A percentile compares a stretch with the other conserved stretches of the same genome.
Conservation (phyloP, 352 stramenopile genomes). For the Phytophthora chlamydospora region DNA sequence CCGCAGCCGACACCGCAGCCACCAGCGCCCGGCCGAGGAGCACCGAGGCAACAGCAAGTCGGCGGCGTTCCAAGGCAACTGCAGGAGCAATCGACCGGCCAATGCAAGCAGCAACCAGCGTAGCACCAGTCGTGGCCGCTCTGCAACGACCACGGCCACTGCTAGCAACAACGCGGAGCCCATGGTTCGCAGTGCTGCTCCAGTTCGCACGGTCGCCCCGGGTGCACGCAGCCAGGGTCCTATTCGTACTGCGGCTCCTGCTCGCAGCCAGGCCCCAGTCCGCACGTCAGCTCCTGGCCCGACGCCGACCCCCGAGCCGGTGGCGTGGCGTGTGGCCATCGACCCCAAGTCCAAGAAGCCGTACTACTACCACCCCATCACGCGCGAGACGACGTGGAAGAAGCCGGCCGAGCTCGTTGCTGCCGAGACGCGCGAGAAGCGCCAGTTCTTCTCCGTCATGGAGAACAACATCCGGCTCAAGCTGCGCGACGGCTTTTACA, state of each 20-base stretch:
- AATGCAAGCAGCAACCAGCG: slow-evolving; percentile 20
- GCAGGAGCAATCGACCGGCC: slow-evolving; percentile 6
- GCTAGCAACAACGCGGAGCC: slow-evolving; percentile 1
- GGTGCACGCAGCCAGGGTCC: background rate
- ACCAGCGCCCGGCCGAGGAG: slow-evolving; percentile 13
- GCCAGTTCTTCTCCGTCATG: slow-evolving; percentile 96
- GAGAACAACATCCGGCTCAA: slow-evolving; percentile 96
- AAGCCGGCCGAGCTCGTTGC: slow-evolving; percentile 88
- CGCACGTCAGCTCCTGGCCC: background rate
- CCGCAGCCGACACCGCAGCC: slow-evolving; percentile 19
- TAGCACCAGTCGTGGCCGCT: slow-evolving; percentile 17
- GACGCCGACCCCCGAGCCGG: slow-evolving; percentile 21
- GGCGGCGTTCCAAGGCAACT: slow-evolving; percentile 9
- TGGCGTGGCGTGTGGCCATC: slow-evolving; percentile 80
- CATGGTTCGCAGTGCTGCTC: slow-evolving; percentile 9
- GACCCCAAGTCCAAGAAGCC: slow-evolving; percentile 88
- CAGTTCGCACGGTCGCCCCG: slow-evolving; percentile 14
- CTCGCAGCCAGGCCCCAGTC: background rate
- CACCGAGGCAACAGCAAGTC: slow-evolving; percentile 30
- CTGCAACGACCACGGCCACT: slow-evolving; percentile 5
- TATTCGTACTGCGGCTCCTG: background rate
- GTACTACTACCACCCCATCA: slow-evolving; percentile 98
- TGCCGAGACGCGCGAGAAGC: slow-evolving; percentile 80
- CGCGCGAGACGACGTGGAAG: slow-evolving; percentile 97
- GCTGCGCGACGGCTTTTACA: slow-evolving; percentile 67